Evolutionary conservation across 2,329 filamentous ascomycete species (phyloP).

Genomic region (Colletotrichum sp.): DNA sequence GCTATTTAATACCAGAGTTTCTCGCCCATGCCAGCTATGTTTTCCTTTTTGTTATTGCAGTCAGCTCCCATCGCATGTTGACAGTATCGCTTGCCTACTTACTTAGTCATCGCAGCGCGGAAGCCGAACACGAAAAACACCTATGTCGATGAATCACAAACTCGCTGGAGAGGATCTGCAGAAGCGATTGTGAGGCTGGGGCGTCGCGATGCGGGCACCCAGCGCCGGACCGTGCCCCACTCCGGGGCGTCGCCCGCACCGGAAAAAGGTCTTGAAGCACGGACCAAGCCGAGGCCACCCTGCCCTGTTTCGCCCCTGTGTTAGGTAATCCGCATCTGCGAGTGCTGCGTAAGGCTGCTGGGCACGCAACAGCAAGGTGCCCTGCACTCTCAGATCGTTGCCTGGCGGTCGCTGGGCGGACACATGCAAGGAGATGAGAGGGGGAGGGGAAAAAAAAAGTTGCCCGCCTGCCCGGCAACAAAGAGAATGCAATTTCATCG

Average conservation of each 20-base stretch:
- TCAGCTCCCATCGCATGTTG: too few species aligned
- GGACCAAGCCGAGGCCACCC: neutral
- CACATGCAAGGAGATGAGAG: neutral
- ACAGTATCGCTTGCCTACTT: too few species aligned
- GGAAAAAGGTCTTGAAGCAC: neutral
- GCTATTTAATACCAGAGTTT: too few species aligned
- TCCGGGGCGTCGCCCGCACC: neutral
- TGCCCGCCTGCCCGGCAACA: neutral
- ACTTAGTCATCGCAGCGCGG: too few species aligned
- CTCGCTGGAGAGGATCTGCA: too few species aligned
- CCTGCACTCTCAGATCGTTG: neutral
- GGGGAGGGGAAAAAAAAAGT: neutral
- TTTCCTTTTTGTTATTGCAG: too few species aligned
- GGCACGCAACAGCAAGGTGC: neutral
- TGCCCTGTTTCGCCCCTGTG: neutral
- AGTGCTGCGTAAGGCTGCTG: neutral
- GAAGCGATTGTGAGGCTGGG: too few species aligned
- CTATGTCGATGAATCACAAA: too few species aligned
- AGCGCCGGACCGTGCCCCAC: neutral
- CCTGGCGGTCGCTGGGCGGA: neutral
- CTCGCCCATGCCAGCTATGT: too few species aligned
- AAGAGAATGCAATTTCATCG: neutral
- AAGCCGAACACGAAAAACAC: too few species aligned
- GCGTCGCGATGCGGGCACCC: too few species aligned
- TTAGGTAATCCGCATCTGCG: neutral